Evolutionary conservation across 192 early-diverging fungal genomes (phyloP), one percentile per base, ranked within the genome.

Genomic region (Umbelopsis sp.): DNA sequence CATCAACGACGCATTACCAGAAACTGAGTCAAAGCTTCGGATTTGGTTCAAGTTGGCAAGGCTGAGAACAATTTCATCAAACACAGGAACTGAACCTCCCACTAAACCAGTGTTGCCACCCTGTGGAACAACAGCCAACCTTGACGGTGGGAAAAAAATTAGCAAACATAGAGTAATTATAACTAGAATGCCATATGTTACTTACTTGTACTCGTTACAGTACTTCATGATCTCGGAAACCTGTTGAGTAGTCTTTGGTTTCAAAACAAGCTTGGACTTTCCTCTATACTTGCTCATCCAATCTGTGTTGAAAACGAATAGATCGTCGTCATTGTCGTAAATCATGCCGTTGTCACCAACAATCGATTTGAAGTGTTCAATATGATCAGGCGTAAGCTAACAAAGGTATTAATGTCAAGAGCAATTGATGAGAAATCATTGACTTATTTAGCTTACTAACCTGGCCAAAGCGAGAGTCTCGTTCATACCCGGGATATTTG

Each of bases 61-160:
- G 68, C 87, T 91, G 41, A 99, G 51, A 45, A 99, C 86, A 54
- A 99, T 88, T 80, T 99, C 98, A 75, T 99, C 98, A 80, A 95
- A 92, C 0, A 99, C 94, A 7, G 96, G 94, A 1, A 98, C 92
- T 53, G 92, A 88, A 22, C 98, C 98, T 68, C 97, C 97, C 24
- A 98, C 97, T 24, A 99, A 84, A 32, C 96, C 96, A 3, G 96
- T 99, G 80, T 99, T 99, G 47, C 97, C 98, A 65, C 98, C 97
- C 81, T 99, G 98, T 36, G 98, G 96, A 10, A 96, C 95, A 34
- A 99, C 92, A 2, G 98, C 97, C 26, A 99, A 78, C 52, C 79
- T 81, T 43, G 31, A 36, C 20, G 25, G 50, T 12, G 32, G 29
- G 21, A 20, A 20, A 12, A 25, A 41, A 38, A 22, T 29, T 32